These are phyloP conservation scores for Colletotrichum sp. DNA, from an alignment of 2,329 filamentous ascomycete genomes.

Conservation along the genomic window DNA sequence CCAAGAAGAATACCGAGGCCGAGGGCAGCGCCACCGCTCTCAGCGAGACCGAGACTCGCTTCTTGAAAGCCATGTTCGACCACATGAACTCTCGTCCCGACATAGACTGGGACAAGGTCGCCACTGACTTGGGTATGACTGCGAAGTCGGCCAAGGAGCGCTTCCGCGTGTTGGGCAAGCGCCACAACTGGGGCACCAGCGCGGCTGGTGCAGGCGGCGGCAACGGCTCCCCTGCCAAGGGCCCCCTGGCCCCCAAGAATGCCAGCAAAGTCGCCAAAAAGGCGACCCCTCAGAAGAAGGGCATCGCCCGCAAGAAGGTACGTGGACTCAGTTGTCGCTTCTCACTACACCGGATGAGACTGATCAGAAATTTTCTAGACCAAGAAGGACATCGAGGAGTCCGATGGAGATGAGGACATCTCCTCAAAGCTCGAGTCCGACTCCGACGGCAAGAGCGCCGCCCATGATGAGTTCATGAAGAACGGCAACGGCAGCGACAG, in stretches of 20 bases:
- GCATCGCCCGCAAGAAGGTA: slow-evolving; percentile 29
- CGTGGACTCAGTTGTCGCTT: neutral
- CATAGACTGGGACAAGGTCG: slow-evolving; percentile 46
- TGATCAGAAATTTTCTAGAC: neutral
- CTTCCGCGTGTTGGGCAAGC: slow-evolving; percentile 44
- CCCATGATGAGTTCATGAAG: neutral
- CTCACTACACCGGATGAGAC: neutral
- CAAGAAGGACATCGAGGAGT: neutral
- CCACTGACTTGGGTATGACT: slow-evolving; percentile 34
- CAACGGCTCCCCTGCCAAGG: slow-evolving; percentile 27
- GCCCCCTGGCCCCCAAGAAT: slow-evolving; percentile 19
- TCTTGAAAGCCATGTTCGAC: slow-evolving; percentile 47
- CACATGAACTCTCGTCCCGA: slow-evolving; percentile 45
- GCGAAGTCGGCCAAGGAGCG: slow-evolving; percentile 44
- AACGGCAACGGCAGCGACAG: neutral
- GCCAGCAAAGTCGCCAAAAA: slow-evolving; percentile 37
- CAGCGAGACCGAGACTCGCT: slow-evolving; percentile 39
- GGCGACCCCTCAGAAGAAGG: slow-evolving; percentile 28
- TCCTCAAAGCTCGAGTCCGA: slow-evolving; percentile 7
- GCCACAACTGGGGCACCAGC: slow-evolving; percentile 42
- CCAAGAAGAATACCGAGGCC: slow-evolving; percentile 30
- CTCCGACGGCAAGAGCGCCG: slow-evolving; percentile 4
- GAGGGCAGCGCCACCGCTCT: slow-evolving; percentile 28
- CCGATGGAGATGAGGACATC: slow-evolving; percentile 1
- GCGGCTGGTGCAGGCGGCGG: neutral